Conservation (phyloP, 495 filamentous ascomycete species). For the Penicillium desertorum region DNA sequence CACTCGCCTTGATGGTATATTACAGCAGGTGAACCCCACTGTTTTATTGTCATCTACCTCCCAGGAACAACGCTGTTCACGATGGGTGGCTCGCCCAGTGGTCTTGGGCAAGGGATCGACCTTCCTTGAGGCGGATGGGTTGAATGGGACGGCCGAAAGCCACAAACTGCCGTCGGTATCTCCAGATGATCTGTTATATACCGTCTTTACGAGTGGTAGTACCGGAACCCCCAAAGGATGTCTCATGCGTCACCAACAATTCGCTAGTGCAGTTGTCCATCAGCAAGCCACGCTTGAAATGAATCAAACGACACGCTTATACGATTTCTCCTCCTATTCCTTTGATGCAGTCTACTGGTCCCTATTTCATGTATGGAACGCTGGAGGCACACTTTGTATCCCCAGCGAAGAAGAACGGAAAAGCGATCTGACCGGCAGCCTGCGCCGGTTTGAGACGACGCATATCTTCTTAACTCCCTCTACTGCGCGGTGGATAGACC, state of each 20-base stretch:
- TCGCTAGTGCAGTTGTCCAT: not conserved
- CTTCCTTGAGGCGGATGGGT: too few species aligned
- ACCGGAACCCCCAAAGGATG: not conserved
- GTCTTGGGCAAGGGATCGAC: too few species aligned
- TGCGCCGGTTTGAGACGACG: not conserved
- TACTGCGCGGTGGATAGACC: not conserved
- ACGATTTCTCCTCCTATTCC: constrained; percentile 1
- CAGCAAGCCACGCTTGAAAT: not conserved
- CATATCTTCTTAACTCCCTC: not conserved
- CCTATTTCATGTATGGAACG: not conserved
- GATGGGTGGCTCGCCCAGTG: too few species aligned
- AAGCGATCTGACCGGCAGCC: not conserved
- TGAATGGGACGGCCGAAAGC: too few species aligned
- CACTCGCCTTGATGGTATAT: not conserved
- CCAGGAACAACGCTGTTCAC: not conserved
- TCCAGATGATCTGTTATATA: not conserved
- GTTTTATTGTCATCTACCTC: not conserved
- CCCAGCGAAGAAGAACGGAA: constrained; percentile 2
- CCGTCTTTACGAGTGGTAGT: not conserved
- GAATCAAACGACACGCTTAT: not conserved
- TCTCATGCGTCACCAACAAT: not conserved
- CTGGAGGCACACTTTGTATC: not conserved
- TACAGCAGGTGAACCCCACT: not conserved
- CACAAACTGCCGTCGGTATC: too few species aligned
- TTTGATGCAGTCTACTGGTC: constrained; percentile 1